Base-by-base conservation (phyloP, 2,329 filamentous ascomycete genomes). In the Aspergillus flavus region DNA sequence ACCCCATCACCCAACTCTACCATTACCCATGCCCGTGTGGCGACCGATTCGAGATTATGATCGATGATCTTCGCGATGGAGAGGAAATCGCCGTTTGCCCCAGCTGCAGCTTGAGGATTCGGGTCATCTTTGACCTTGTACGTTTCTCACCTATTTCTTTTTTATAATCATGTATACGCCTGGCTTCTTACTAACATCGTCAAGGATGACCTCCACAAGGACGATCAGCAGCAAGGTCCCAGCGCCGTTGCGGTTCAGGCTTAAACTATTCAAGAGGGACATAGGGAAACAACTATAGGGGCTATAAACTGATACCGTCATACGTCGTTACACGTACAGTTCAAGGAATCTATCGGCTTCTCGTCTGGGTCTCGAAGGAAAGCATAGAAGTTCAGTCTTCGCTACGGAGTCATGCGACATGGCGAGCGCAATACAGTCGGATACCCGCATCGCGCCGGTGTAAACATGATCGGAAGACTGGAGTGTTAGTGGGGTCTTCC, bases 21-120 rank as follows among this genome's bases (percentile, higher is more conserved):
- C 91, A 94, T 81, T 97, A 96, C 78, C 95, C 95, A 16, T 99
- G 95, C 78, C 95, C 95, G 1, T 99, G 95, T 80, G 95, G 95
- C 82, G 95, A 99, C 81, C 88, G 92, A 64, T 99, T 99, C 82
- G 92, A 97, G 82, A 97, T 95, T 74, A 87, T 86, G 23, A 87
- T 98, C 61, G 87, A 85, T 61, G 94, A 98, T 77, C 83, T 99
- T 72, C 86, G 89, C 62, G 94, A 98, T 75, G 92, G 92, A 66
- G 89, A 94, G 77, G 94, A 98, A 71, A 93, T 99, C 74, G 95
- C 91, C n/a, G 92, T 98, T 12, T 99, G 95, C 73, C 95, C 95
- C 26, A 97, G 94, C 76, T 99, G 95, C 80, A 97, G 94, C 78
- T 82, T 99, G 72, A 97, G 96, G 93, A 97, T 99, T 62, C 83